Conservation (phyloP, 208 protist genomes). For the Novymonas esmeraldas region DNA sequence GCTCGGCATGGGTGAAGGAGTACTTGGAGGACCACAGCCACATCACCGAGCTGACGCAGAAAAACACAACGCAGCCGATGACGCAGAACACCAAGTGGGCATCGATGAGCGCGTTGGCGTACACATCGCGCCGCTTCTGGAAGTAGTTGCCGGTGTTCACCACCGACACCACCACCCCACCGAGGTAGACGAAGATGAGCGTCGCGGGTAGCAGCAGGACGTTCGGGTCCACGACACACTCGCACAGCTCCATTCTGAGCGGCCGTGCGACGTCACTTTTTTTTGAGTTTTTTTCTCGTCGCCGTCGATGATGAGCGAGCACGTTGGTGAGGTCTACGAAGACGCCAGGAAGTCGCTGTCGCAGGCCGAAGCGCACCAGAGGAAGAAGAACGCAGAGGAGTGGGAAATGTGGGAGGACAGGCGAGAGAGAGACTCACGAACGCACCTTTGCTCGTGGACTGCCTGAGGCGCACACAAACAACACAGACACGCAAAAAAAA, state of each 20-base stretch:
- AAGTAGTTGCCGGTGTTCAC: constrained; percentile 53
- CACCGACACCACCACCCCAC: constrained; percentile 38
- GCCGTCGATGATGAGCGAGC: no score
- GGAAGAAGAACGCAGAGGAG: no score
- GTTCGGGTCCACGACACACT: constrained; percentile 23
- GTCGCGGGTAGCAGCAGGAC: constrained; percentile 36
- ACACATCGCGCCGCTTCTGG: constrained; percentile 31
- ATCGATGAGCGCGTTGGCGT: constrained; percentile 26
- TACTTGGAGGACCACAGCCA: constrained; percentile 72
- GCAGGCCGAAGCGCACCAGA: no score
- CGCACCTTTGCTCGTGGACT: no score
- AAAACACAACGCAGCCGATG: constrained; percentile 42
- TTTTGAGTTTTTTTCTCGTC: constrained; percentile 11
- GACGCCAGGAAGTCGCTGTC: no score
- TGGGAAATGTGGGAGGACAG: no score
- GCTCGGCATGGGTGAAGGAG: constrained; percentile 35
- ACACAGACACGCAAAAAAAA: no score
- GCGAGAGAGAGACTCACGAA: no score
- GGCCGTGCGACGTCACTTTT: no score
- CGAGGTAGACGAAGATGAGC: constrained; percentile 52
- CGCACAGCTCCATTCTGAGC: constrained; percentile 13
- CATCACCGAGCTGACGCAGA: constrained; percentile 51
- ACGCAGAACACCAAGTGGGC: constrained; percentile 64
- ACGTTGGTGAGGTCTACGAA: no score
- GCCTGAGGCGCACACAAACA: no score